Conservation (phyloP, 1,139 yeast species). For the Yamadazyma blattariae region DNA sequence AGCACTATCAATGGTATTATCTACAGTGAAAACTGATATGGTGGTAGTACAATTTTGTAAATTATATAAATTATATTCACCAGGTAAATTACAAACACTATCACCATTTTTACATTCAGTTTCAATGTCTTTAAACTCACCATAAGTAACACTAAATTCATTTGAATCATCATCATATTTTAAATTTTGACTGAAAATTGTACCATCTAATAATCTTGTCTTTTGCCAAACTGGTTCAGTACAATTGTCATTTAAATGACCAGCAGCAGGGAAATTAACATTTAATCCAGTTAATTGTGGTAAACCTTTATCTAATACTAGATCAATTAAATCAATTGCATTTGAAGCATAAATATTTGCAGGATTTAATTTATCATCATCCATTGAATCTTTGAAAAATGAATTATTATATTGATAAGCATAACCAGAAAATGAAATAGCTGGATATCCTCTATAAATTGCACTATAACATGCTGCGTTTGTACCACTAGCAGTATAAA, state of each 20-base stretch:
- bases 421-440: conserved; percentile 24
- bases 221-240: conserved; percentile 34
- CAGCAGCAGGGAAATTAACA: conserved; percentile 47
- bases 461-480: conserved; percentile 41
- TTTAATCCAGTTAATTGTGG: conserved; percentile 47
- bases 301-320: conserved; percentile 33
- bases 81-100: conserved; percentile 27
- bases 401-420: conserved; percentile 39
- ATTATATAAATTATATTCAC: conserved; percentile 26
- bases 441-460: conserved; percentile 43
- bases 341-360: conserved; percentile 41
- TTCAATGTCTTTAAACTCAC: conserved; percentile 9
- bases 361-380: conserved; percentile 26
- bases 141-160: conserved; percentile 8
- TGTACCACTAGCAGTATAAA: conserved; percentile 43
- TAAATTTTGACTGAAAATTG: conserved; percentile 27
- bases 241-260: conserved; percentile 33
- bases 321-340: conserved; percentile 36
- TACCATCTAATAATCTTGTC: conserved; percentile 39
- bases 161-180: conserved; percentile 19
- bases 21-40: conserved; percentile 37
- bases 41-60: conserved; percentile 31
- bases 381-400: conserved; percentile 37
- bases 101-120: conserved; percentile 30
- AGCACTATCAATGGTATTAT: conserved; percentile 12